Evolutionary conservation across 2,329 filamentous ascomycete species (phyloP).

Genomic region (Knoxdaviesia capensis): DNA sequence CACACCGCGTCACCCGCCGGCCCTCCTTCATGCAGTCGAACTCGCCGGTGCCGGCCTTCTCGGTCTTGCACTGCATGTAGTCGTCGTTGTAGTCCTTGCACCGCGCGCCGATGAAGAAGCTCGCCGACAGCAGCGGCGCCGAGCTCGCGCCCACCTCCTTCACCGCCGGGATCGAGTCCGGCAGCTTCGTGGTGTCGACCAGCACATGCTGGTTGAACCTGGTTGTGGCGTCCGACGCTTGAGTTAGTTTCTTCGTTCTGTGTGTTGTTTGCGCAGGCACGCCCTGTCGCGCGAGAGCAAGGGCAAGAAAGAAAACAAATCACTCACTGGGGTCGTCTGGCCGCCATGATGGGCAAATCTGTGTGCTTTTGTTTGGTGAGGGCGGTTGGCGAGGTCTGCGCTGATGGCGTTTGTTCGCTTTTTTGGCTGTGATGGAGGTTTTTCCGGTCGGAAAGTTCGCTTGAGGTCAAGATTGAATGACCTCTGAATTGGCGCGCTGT

Average conservation of each 20-base stretch:
- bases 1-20: constrained; percentile 88
- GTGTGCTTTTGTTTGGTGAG: constrained; percentile 1
- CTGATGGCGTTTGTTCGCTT: too few relatives aligned
- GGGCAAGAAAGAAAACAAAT: neutral
- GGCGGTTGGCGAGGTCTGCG: neutral
- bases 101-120: constrained; percentile 91
- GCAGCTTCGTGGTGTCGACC: constrained; percentile 89
- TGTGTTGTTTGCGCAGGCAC: neutral
- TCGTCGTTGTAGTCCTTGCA: constrained; percentile 96
- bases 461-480: constrained; percentile 1
- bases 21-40: constrained; percentile 92
- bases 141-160: constrained; percentile 86
- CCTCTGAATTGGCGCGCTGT: neutral
- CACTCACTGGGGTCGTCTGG: constrained; percentile 22
- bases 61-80: constrained; percentile 98
- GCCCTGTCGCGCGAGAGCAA: neutral
- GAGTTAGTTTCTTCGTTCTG: constrained; percentile 11
- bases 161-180: constrained; percentile 77
- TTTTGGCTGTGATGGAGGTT: neutral
- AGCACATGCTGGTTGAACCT: constrained; percentile 85
- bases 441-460: neutral
- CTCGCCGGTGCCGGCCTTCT: constrained; percentile 79
- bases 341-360: constrained; percentile 17
- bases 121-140: constrained; percentile 74
- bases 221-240: constrained; percentile 16